A percentile compares a stretch with the other conserved stretches of the same genome.
Evolutionary conservation across 805 yeast genomes (phyloP).

Genomic region (Metschnikowia santaceciliae): DNA sequence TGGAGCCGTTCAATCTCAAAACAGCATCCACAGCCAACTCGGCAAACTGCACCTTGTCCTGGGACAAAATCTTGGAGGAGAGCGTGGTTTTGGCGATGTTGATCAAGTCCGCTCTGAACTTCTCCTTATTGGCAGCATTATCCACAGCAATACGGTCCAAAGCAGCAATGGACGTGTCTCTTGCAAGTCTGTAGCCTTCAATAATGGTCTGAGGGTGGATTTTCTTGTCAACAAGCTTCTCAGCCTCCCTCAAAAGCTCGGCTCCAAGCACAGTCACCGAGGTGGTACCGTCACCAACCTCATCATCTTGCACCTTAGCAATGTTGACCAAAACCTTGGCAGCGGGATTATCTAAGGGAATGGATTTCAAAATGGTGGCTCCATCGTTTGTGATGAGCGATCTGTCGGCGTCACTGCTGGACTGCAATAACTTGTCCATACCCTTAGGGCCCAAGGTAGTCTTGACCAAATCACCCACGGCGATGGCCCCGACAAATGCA

Average conservation of each 20-base stretch:
- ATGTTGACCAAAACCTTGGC: conserved; percentile 94
- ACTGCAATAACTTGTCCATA: conserved; percentile 92
- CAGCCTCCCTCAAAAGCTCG: conserved; percentile 91
- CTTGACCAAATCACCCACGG: conserved; percentile 96
- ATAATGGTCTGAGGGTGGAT: conserved; percentile 98
- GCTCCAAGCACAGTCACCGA: conserved; percentile 90
- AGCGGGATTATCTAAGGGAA: conserved; percentile 96
- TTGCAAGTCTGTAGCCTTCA: conserved; percentile 90
- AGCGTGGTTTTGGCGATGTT: conserved; percentile 91
- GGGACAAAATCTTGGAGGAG: conserved; percentile 90
- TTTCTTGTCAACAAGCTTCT: conserved; percentile 82
- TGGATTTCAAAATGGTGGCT: conserved; percentile 90
- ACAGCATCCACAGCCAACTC: conserved; percentile 93
- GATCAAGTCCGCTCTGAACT: conserved; percentile 71
- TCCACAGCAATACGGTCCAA: conserved; percentile 75
- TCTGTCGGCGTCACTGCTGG: conserved; percentile 68
- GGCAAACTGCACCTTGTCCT: conserved; percentile 87
- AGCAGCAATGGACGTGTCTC: conserved; percentile 79
- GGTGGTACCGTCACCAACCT: conserved; percentile 98
- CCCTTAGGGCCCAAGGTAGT: conserved; percentile 97
- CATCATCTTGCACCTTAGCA: conserved; percentile 95
- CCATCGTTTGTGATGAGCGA: conserved; percentile 95
- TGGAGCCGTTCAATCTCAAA: conserved; percentile 78
- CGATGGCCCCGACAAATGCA: conserved; percentile 97
- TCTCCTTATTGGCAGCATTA: conserved; percentile 52